These are phyloP conservation scores for Calonectria pteridis DNA, from an alignment of 2,329 filamentous ascomycete species.

Conservation along the genomic window DNA sequence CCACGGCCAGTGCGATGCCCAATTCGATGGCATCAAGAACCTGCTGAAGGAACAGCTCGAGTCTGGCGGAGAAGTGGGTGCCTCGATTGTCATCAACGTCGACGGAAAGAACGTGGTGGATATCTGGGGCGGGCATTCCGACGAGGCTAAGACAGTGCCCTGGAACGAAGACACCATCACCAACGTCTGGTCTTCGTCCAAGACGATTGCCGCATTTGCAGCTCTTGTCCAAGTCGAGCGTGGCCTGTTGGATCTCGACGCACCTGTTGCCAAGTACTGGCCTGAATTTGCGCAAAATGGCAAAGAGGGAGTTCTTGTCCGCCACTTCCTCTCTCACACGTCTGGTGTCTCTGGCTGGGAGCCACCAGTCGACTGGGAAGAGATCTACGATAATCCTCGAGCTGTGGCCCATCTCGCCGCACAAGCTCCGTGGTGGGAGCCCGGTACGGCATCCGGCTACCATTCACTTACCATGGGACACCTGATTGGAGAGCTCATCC, in stretches of 20 bases:
- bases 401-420: slow-evolving; percentile 51
- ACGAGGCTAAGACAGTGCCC: slow-evolving; percentile 43
- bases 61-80: slow-evolving; percentile 57
- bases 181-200: slow-evolving; percentile 56
- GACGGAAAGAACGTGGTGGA: slow-evolving; percentile 57
- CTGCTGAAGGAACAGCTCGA: slow-evolving; percentile 50
- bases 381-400: slow-evolving; percentile 48
- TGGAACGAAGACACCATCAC: slow-evolving; percentile 57
- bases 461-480: slow-evolving; percentile 55
- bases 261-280: slow-evolving; percentile 57
- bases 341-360: slow-evolving; percentile 52
- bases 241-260: slow-evolving; percentile 51
- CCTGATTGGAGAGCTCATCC: slow-evolving; percentile 58
- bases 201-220: slow-evolving; percentile 53
- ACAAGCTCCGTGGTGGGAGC: slow-evolving; percentile 59
- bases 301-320: slow-evolving; percentile 54
- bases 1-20: neutral
- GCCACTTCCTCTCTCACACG: slow-evolving; percentile 56
- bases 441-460: slow-evolving; percentile 58
- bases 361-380: slow-evolving; percentile 44
- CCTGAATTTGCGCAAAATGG: slow-evolving; percentile 59
- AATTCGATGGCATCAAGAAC: neutral
- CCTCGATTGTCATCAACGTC: slow-evolving; percentile 56
- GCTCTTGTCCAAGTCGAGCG: slow-evolving; percentile 55
- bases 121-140: slow-evolving; percentile 57